Evolutionary conservation across 257 asterid species (phyloP).

Genomic region (Solanum appendiculatum): DNA sequence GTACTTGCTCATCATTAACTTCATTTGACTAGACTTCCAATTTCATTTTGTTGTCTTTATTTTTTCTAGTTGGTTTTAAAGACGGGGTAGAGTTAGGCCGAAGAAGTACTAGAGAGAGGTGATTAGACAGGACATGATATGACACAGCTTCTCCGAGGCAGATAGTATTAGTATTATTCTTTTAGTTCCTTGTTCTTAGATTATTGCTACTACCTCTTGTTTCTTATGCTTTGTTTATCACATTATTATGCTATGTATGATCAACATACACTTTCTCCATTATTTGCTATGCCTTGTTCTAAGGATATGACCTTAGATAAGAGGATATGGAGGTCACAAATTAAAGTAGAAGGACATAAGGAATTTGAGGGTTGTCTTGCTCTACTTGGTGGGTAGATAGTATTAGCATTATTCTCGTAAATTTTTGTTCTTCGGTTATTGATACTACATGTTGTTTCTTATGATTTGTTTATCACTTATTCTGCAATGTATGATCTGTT

Average conservation of each 20-base stretch:
- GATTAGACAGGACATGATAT: too few species aligned
- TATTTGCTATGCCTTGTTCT: background rate
- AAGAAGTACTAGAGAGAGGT: background rate
- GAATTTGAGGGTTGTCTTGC: too few species aligned
- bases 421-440: background rate
- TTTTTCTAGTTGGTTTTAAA: background rate
- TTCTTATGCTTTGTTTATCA: background rate
- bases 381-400: background rate
- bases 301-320: too few species aligned
- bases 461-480: background rate
- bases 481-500: too few species aligned
- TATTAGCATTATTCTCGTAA: too few species aligned
- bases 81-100: background rate
- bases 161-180: too few species aligned
- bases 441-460: background rate
- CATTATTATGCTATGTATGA: background rate
- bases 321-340: background rate
- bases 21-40: too few species aligned
- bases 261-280: background rate
- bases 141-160: too few species aligned
- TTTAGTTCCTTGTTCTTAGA: background rate
- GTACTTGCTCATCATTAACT: background rate
- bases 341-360: too few species aligned
- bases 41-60: background rate
- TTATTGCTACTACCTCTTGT: background rate